These are phyloP conservation scores for Phytophthora chlamydospora DNA, from an alignment of 352 stramenopile genomes.

Conservation along the genomic window DNA sequence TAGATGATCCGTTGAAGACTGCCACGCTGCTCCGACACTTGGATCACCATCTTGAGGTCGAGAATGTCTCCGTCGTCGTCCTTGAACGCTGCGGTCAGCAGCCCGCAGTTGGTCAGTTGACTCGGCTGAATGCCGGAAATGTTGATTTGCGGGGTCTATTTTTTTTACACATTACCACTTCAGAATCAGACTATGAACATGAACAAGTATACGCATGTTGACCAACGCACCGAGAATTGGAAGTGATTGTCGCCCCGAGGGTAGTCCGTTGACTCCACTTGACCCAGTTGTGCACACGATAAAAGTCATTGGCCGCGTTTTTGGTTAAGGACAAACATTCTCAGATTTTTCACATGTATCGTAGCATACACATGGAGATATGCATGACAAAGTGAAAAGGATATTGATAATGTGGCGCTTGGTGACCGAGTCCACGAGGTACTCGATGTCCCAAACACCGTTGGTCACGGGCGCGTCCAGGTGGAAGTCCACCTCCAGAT, in stretches of 20 bases:
- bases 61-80: constrained; percentile 75
- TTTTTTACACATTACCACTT: constrained; percentile 11
- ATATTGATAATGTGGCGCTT: constrained; percentile 91
- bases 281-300: constrained; percentile 66
- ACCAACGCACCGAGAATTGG: constrained; percentile 76
- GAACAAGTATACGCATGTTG: background rate
- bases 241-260: constrained; percentile 76
- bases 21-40: constrained; percentile 82
- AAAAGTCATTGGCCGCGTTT: constrained; percentile 5
- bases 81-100: constrained; percentile 86
- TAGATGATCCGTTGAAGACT: constrained; percentile 87
- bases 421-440: constrained; percentile 83
- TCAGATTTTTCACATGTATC: background rate
- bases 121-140: constrained; percentile 77
- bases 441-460: constrained; percentile 85
- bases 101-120: constrained; percentile 88
- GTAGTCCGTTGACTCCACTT: constrained; percentile 73
- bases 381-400: constrained; percentile 36
- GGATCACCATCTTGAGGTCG: constrained; percentile 90
- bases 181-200: background rate
- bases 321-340: constrained; percentile 40
- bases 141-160: constrained; percentile 71
- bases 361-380: constrained; percentile 9
- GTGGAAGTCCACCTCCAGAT: constrained; percentile 83
- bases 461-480: constrained; percentile 65